Conservation (phyloP, 768 basidiomycete genomes). For the Termitomyces sp. region DNA sequence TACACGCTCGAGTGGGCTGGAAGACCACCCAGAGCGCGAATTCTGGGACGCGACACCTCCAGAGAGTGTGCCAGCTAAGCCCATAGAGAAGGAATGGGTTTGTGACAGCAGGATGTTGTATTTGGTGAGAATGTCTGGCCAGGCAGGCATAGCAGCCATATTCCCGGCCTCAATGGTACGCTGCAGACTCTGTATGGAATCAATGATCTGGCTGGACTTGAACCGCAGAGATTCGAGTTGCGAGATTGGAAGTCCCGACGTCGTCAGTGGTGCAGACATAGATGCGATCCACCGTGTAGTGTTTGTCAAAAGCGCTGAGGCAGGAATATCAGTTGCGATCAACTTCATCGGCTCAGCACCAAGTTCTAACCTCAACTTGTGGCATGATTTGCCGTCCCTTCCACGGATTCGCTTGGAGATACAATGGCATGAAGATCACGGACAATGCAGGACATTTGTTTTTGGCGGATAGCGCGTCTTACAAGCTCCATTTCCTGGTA, state of each 20-base stretch:
- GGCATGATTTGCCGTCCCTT: too few species aligned
- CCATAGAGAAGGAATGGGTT: constrained; percentile 67
- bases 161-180: constrained; percentile 56
- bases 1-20: constrained; percentile 57
- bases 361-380: too few species aligned
- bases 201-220: constrained; percentile 74
- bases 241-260: constrained; percentile 31
- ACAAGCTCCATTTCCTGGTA: too few species aligned
- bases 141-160: constrained; percentile 60
- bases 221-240: constrained; percentile 75
- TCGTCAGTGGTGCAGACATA: constrained; percentile 5
- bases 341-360: not conserved
- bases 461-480: too few species aligned
- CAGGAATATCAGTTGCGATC: too few species aligned
- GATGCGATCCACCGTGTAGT: not conserved
- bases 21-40: constrained; percentile 12
- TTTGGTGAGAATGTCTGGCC: constrained; percentile 84
- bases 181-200: constrained; percentile 63
- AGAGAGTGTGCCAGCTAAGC: constrained; percentile 23
- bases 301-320: too few species aligned
- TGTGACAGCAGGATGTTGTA: constrained; percentile 83
- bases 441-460: too few species aligned
- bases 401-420: too few species aligned
- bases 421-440: too few species aligned
- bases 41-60: not conserved